phyloP scores from a whole-genome alignment of 768 basidiomycete species.

The Aureoboletus auriporus region DNA sequence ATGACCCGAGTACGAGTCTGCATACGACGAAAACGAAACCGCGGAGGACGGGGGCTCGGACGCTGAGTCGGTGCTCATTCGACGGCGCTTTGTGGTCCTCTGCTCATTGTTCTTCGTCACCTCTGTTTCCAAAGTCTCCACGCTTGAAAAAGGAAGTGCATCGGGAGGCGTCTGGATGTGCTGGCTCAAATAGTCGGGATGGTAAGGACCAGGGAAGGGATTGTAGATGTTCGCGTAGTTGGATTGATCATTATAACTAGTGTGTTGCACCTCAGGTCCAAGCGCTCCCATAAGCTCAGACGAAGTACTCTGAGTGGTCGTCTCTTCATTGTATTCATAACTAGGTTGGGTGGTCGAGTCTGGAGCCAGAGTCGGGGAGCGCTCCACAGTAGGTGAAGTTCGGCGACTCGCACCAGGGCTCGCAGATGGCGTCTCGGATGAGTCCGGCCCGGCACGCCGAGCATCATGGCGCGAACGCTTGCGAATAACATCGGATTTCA shows the following conservation, averaged over 20 bases:
- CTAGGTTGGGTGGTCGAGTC: conserved; percentile 62
- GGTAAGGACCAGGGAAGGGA: conserved; percentile 68
- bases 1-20: conserved; percentile 56
- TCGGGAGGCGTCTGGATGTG: conserved; percentile 43
- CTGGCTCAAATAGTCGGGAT: conserved; percentile 66
- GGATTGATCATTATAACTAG: conserved; percentile 23
- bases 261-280: conserved; percentile 29
- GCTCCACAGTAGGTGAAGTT: conserved; percentile 58
- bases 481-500: conserved; percentile 89
- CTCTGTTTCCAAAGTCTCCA: conserved; percentile 46
- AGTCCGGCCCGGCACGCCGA: conserved; percentile 48
- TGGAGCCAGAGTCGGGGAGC: conserved; percentile 64
- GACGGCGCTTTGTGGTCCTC: conserved; percentile 60
- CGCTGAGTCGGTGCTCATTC: conserved; percentile 61
- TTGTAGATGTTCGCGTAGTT: conserved; percentile 35
- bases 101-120: conserved; percentile 17
- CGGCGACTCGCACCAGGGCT: conserved; percentile 74
- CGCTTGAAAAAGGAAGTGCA: conserved; percentile 50
- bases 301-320: conserved; percentile 33
- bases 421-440: conserved; percentile 68
- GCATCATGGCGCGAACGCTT: conserved; percentile 83
- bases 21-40: conserved; percentile 58
- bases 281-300: conserved; percentile 53
- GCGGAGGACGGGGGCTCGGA: conserved; percentile 58
- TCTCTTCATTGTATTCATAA: conserved; percentile 49